Evolutionary conservation across 805 yeast species (phyloP), one percentile per base, ranked within the genome.

Genomic region (Ogataea angusta): DNA sequence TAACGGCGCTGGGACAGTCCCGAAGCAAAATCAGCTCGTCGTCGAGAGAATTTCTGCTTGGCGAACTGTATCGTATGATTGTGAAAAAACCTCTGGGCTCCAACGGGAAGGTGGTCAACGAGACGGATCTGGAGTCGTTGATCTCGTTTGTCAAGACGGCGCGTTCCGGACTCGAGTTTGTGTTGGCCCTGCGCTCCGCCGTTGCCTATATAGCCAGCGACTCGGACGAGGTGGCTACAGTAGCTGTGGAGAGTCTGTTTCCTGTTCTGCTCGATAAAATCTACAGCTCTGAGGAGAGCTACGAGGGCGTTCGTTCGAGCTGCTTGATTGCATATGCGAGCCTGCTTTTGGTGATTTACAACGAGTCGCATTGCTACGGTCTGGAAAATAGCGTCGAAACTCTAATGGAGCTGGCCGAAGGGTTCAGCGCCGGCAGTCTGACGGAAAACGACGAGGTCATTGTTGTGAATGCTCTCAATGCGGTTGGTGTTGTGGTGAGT

Each of bases 311-410:
- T 12, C 29, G 43, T 4, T 17, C 43, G 16, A 54, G 48, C 33
- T 43, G 52, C 22, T 40, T 59, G 22, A 38, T 50, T 7, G 54
- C 63, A 3, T 62, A 55, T 44, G 49, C 60, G 16, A 35, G 55
- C 7, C 53, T 74, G 27, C 52, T 71, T 17, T 51, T 75, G 34
- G 66, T 74, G 2, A 56, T 75, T 8, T 68, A 72, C 47, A 71
- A 70, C 45, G 78, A 71, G 4, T 63, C 77, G 2, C 72, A 76
- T 13, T 68, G 72, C 31, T 72, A 66, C 51, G 78, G 79, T 0
- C 48, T 76, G 16, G 78, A 74, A 40, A 74, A 72, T 3, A 63
- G 60, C 39, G 58, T 71, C 21, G 60, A 59, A 26, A 63, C 71
- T 61, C 60, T 75, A 34, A 46, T 73, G 43, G 75, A 73, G 30